Conservation (phyloP, 2,329 filamentous ascomycete species). For the Ophiosphaerella herpotricha region DNA sequence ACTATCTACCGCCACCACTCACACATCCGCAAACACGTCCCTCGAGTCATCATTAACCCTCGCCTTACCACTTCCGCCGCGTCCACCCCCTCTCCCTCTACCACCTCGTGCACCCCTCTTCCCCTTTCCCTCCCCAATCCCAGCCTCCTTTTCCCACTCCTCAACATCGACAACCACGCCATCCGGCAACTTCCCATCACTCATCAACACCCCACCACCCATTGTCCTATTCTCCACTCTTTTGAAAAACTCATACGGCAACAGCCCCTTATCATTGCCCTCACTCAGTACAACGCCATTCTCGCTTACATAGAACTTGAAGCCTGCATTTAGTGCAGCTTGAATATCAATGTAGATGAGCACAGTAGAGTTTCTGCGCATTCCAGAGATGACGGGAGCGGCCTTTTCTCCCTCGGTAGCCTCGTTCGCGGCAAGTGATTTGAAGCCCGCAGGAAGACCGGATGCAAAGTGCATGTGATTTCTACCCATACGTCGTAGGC, state of each 20-base stretch:
- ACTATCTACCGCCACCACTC: background rate
- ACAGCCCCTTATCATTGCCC: conserved; percentile 52
- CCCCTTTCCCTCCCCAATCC: conserved; percentile 22
- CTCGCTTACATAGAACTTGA: conserved; percentile 72
- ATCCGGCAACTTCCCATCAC: conserved; percentile 64
- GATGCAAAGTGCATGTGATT: conserved; percentile 91
- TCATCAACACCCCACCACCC: conserved; percentile 70
- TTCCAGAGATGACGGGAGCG: conserved; percentile 72
- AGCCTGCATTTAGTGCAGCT: conserved; percentile 62
- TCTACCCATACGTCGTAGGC: conserved; percentile 77
- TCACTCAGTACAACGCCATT: conserved; percentile 54
- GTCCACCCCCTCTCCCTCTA: conserved; percentile 23
- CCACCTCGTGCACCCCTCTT: conserved; percentile 28
- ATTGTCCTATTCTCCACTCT: conserved; percentile 67
- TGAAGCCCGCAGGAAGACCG: conserved; percentile 63
- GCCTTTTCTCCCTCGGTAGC: conserved; percentile 32
- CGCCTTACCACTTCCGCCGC: conserved; percentile 25
- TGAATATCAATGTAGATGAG: conserved; percentile 77
- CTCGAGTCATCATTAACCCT: conserved; percentile 28
- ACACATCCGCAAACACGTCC: conserved; percentile 26
- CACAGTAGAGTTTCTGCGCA: conserved; percentile 66
- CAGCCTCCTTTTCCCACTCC: conserved; percentile 41
- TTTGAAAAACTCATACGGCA: conserved; percentile 63
- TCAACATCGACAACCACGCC: conserved; percentile 45
- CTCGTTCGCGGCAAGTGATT: conserved; percentile 9